phyloP scores from a whole-genome alignment of 2,329 filamentous ascomycete genomes.

The Orbilia brochopaga region DNA sequence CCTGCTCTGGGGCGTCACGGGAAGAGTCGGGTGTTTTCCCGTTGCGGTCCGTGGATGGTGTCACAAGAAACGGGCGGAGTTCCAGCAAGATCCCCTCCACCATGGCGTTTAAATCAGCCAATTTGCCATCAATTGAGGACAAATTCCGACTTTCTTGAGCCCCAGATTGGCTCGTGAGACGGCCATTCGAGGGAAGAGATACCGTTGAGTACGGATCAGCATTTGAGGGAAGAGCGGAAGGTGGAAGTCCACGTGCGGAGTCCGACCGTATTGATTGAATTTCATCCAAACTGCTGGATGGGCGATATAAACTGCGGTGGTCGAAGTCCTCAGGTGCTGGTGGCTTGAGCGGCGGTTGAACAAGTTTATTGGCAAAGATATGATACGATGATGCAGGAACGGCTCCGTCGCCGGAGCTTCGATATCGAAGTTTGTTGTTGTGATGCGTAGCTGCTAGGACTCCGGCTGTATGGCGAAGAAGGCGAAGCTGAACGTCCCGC shows the following conservation, averaged over 20 bases:
- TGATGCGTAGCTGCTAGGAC: constrained; percentile 90
- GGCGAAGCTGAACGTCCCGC: constrained; percentile 73
- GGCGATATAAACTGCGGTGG: constrained; percentile 74
- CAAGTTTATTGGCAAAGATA: constrained; percentile 4
- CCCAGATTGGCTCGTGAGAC: neutral
- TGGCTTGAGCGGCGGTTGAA: constrained; percentile 8
- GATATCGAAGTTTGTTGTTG: constrained; percentile 55
- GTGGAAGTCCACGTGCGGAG: neutral
- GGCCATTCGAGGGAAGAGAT: neutral
- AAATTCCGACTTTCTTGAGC: constrained; percentile 26
- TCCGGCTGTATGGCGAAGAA: constrained; percentile 89
- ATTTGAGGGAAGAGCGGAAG: neutral
- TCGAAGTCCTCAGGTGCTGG: constrained; percentile 68
- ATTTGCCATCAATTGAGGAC: neutral
- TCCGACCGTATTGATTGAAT: constrained; percentile 50
- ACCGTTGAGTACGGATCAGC: neutral
- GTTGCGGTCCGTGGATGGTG: neutral
- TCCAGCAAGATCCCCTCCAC: neutral
- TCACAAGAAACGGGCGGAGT: neutral
- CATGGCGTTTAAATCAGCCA: neutral
- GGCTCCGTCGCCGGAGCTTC: neutral
- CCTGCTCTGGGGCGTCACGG: too few species aligned
- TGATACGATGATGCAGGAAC: constrained; percentile 2
- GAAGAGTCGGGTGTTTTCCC: neutral
- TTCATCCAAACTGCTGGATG: constrained; percentile 70